Percentiles rank a stretch among this genome's conserved stretches.
These are phyloP conservation scores for Aspergillus fijiensis DNA, from an alignment of 2,329 filamentous ascomycete genomes.

Conservation along the genomic window DNA sequence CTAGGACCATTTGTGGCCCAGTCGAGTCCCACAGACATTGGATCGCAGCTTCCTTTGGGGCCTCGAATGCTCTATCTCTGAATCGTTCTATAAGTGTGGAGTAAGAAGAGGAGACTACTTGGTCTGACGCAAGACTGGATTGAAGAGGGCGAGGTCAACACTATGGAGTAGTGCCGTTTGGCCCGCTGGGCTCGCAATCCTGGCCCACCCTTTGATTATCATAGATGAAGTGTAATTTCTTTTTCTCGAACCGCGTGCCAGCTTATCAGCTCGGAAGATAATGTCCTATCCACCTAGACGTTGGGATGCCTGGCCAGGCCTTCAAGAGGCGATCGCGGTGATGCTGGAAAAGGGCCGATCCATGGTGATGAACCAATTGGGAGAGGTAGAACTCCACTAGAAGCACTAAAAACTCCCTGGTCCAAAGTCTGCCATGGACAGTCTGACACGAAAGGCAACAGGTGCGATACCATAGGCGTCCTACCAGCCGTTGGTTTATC, in stretches of 20 bases:
- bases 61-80: background rate
- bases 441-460: slow-evolving; percentile 13
- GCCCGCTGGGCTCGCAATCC: slow-evolving; percentile 15
- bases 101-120: slow-evolving; percentile 2
- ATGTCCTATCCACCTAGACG: background rate
- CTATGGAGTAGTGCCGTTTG: slow-evolving; percentile 24
- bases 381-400: background rate
- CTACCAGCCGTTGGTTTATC: slow-evolving; percentile 3
- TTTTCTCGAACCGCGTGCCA: slow-evolving; percentile 14
- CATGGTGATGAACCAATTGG: background rate
- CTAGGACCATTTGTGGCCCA: slow-evolving; percentile 1
- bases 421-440: slow-evolving; percentile 1
- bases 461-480: slow-evolving; percentile 15
- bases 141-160: slow-evolving; percentile 4
- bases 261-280: slow-evolving; percentile 2
- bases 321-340: background rate
- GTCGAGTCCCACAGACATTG: slow-evolving; percentile 5
- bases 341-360: background rate
- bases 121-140: background rate
- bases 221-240: slow-evolving; percentile 9
- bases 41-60: background rate
- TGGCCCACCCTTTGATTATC: slow-evolving; percentile 14
- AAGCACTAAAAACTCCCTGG: background rate
- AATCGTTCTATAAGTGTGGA: background rate
- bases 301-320: background rate